Evolutionary conservation across 1,284 basidiomycete species (phyloP), one percentile per base, ranked within the genome.

Genomic region (Golubevia sp.): DNA sequence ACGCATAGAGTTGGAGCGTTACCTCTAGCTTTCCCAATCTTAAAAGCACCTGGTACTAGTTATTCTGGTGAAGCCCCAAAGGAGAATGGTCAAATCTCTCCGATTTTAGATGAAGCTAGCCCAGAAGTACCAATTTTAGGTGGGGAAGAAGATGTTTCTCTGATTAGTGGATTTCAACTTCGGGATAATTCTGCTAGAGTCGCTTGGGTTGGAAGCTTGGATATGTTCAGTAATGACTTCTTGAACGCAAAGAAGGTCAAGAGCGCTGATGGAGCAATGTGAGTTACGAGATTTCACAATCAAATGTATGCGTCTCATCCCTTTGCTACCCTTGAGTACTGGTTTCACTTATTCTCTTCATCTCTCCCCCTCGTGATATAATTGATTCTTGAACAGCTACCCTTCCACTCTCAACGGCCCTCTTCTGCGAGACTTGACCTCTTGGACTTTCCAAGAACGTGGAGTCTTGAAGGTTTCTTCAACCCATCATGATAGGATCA

Each of bases 151-250:
- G 64, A 62, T 15, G 77, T 70, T 0, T 50, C 38, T 15, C 65
- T 83, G 27, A 75, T 76, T n/a, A 74, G 72, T 2, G 80, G 70
- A n/a, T 73, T 82, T 61, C 80, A 83, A 63, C 62, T 78, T 18
- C 58, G 60, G 8, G 66, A 71, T 26, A 82, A 74, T 65, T 67
- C 66, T 25, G 74, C 78, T 6, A 64, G 74, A 2, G 77, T 62
- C 27, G 63, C 73, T 38, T 79, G 77, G 38, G 48, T 78, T 2
- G 79, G 79, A 25, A 76, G 71, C 30, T 64, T 62, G 7, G 77
- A 76, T 15, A 18, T 78, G 38, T 68, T 82, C 13, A 62, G 61
- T 2, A 62, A 76, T 49, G 55, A 51, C 0, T 61, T 68, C 50
- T 51, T 72, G n/a, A 53, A 25, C 21, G 21, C 53, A 18, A n/a